Base-by-base conservation (phyloP, 805 yeast species). In the Cephaloascus albidus region DNA sequence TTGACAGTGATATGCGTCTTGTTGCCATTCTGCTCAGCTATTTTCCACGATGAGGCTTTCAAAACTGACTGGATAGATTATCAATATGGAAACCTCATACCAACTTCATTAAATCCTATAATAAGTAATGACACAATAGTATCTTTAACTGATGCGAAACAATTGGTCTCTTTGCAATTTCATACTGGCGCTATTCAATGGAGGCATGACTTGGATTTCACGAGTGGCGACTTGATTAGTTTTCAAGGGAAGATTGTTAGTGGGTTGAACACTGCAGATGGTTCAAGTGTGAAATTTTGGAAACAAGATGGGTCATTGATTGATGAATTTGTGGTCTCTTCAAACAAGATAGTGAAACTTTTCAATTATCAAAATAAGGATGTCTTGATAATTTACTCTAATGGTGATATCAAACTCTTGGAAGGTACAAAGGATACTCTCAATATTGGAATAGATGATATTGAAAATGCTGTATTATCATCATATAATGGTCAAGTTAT, bases 21-120 rank as follows among this genome's bases (percentile, higher is more conserved):
- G 28, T 23, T 23, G 6, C 12, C 28, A 23, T 5, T 36, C 39
- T 31, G 28, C 28, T 23, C 28, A 23, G 54, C 52, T 4, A 55
- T 58, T 3, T 65, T 57, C 45, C 56, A 65, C 19, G 81, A 76
- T 39, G 80, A 76, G 43, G 78, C 80, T 0, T 74, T 70, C 50
- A 55, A 55, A 15, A 60, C 61, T 27, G 85, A 79, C 47, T 78
- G 81, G 81, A 69, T 74, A 36, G 52, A 65, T 6, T 61, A 60
- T 23, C 68, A 65, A 37, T 53, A 72, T 20, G 81, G 81, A 1
- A 46, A 51, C 4, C 58, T 70, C 36, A 39, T 47, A 20, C 40
- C 33, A 20, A 35, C 40, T 4, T 18, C 31, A 2, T 38, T 23
- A 12, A 23, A 23, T 12, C 6, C 12, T 23, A 8, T 53, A 6